Evolutionary conservation across 2,329 filamentous ascomycete species (phyloP), one percentile per base, ranked within the genome.

Genomic region (Macrophomina tecta): DNA sequence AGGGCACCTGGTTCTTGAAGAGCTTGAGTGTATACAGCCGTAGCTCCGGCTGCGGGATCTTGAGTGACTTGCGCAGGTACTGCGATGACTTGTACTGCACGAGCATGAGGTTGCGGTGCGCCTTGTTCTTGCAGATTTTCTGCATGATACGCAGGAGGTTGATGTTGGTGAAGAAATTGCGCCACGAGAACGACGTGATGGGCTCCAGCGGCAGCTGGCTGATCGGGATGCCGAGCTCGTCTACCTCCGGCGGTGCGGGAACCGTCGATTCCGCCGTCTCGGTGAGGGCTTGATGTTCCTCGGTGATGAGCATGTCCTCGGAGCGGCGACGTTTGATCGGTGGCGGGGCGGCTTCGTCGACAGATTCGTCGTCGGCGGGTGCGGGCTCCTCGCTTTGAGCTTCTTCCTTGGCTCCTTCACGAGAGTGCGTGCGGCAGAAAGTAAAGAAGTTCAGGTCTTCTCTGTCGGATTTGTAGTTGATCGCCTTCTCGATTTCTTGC

Each of bases 1-100:
- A 99, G 0, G 95, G 95, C 4, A 99, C 95, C 79, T 99, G 95
- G 68, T 93, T 95, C 80, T 99, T 99, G 89, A 98, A 98, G 0
- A 99, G 86, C 80, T 99, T 99, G 72, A 99, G 87, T 0, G 95
- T 97, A 82, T 98, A 98, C 51, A 97, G 89, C 5, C 95, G 89
- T 48, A 99, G 85, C 73, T 93, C 87, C 1, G 90, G 90, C 74
- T 99, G 93, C 0, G 94, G 94, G 28, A 97, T 91, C 72, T 95
- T 94, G 16, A 99, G 87, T 5, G 91, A 90, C 78, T 97, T 97
- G 73, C 93, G 91, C 32, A 99, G 86, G 72, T 97, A 97, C 68
- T 92, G 93, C 67, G 90, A 93, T 56, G 91, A 95, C 80, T 98
- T 98, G 84, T 97, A 98, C 74, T 94, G 92, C 42, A 99, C 94